These are phyloP conservation scores for Diospyros lotus DNA, from an alignment of 148 eudicot species.

Conservation along the genomic window DNA sequence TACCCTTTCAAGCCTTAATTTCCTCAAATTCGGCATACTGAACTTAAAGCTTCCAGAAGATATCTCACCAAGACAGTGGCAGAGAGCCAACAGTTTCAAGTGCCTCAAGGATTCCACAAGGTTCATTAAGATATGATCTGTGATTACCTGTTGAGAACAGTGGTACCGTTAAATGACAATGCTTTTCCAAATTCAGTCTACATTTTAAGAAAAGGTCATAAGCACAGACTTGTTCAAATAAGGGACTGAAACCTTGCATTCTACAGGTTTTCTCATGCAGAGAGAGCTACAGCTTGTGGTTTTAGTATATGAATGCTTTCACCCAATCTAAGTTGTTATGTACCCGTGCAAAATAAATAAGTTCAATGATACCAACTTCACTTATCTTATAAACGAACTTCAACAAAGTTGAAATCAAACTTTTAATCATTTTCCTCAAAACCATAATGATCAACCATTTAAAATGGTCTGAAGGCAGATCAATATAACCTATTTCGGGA, in stretches of 20 bases:
- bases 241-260: background rate
- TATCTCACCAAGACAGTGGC: slow-evolving; percentile 83
- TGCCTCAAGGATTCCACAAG: slow-evolving; percentile 40
- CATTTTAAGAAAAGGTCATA: too few species aligned
- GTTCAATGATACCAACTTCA: background rate
- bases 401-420: background rate
- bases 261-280: background rate
- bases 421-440: background rate
- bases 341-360: background rate
- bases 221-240: too few species aligned
- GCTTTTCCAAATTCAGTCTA: background rate
- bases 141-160: slow-evolving; percentile 46
- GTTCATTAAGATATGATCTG: slow-evolving; percentile 44
- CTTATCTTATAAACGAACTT: background rate
- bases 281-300: background rate
- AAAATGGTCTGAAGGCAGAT: background rate
- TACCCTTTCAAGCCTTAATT: slow-evolving; percentile 78
- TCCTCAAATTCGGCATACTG: slow-evolving; percentile 56
- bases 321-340: background rate
- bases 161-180: background rate
- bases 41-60: slow-evolving; percentile 44
- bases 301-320: background rate
- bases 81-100: slow-evolving; percentile 57
- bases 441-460: background rate
- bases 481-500: background rate